These are phyloP conservation scores for Penicillium cinerascens DNA, from an alignment of 495 filamentous ascomycete genomes.

Conservation along the genomic window DNA sequence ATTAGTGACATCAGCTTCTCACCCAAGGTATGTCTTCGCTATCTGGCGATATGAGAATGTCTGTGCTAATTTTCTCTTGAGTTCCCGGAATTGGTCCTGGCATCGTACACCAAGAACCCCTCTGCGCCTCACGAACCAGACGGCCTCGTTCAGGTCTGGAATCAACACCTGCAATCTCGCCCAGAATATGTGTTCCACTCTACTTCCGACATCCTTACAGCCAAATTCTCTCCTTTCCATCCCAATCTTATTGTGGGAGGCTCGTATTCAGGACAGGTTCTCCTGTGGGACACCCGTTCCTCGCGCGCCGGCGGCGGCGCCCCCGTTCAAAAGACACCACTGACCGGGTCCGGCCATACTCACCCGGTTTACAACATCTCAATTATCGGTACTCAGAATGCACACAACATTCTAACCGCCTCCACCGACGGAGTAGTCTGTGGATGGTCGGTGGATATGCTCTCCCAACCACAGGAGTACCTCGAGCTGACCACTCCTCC, in stretches of 20 bases:
- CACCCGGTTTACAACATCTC: slow-evolving; percentile 95
- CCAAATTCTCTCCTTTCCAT: slow-evolving; percentile 96
- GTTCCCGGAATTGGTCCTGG: slow-evolving; percentile 88
- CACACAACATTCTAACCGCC: slow-evolving; percentile 93
- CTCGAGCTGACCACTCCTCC: slow-evolving; percentile 82
- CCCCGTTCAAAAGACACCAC: slow-evolving; percentile 91
- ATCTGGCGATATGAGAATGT: neutral
- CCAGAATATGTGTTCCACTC: slow-evolving; percentile 97
- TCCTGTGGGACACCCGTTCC: slow-evolving; percentile 92
- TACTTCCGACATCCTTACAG: slow-evolving; percentile 90
- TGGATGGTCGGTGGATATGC: slow-evolving; percentile 96
- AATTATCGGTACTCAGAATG: slow-evolving; percentile 96
- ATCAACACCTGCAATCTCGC: slow-evolving; percentile 85
- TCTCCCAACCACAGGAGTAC: slow-evolving; percentile 89
- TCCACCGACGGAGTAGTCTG: slow-evolving; percentile 97
- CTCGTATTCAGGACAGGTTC: slow-evolving; percentile 91
- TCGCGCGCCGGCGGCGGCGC: slow-evolving; percentile 64
- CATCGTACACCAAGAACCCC: slow-evolving; percentile 94
- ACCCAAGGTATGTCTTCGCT: slow-evolving; percentile 59
- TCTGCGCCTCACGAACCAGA: slow-evolving; percentile 93
- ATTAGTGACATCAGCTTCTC: slow-evolving; percentile 90
- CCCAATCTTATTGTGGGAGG: slow-evolving; percentile 93
- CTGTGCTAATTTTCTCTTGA: slow-evolving; percentile 25
- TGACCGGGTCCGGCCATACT: slow-evolving; percentile 87
- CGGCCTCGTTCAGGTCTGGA: slow-evolving; percentile 95